phyloP scores from a whole-genome alignment of 2,329 filamentous ascomycete genomes.

The Paecilomyces variotii region DNA sequence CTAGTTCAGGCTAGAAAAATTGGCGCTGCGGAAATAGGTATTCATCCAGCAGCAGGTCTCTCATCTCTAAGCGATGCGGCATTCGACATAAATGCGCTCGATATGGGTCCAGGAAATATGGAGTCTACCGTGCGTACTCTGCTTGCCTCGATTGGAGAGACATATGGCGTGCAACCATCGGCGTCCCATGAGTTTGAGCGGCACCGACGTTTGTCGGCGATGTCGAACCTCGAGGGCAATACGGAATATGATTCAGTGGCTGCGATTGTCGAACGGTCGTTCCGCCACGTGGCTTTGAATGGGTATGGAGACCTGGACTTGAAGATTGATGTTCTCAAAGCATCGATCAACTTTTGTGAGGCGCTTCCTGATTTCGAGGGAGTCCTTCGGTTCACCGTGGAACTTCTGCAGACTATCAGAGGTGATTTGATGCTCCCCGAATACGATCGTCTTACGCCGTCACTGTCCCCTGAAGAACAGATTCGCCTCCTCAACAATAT shows the following conservation, averaged over 20 bases:
- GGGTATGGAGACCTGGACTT: conserved; percentile 68
- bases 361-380: conserved; percentile 86
- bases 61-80: conserved; percentile 57
- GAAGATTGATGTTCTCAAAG: conserved; percentile 78
- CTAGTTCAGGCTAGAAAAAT: conserved; percentile 85
- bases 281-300: conserved; percentile 38
- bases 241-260: conserved; percentile 27
- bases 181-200: conserved; percentile 27
- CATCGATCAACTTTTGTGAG: conserved; percentile 91
- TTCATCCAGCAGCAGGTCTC: conserved; percentile 85
- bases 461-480: conserved; percentile 75
- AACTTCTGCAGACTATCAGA: conserved; percentile 66
- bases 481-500: conserved; percentile 77
- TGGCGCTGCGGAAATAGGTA: conserved; percentile 89
- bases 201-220: conserved; percentile 13
- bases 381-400: conserved; percentile 78
- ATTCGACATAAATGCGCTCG: conserved; percentile 36
- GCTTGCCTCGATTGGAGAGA: conserved; percentile 29
- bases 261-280: conserved; percentile 36
- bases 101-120: conserved; percentile 34
- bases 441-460: conserved; percentile 60
- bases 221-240: conserved; percentile 8
- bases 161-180: conserved; percentile 33
- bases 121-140: conserved; percentile 33
- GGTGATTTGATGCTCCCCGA: conserved; percentile 69